Percentiles rank a stretch among this genome's conserved stretches.
These are phyloP conservation scores for Pholiota microspora DNA, from an alignment of 768 basidiomycete genomes.

Conservation along the genomic window DNA sequence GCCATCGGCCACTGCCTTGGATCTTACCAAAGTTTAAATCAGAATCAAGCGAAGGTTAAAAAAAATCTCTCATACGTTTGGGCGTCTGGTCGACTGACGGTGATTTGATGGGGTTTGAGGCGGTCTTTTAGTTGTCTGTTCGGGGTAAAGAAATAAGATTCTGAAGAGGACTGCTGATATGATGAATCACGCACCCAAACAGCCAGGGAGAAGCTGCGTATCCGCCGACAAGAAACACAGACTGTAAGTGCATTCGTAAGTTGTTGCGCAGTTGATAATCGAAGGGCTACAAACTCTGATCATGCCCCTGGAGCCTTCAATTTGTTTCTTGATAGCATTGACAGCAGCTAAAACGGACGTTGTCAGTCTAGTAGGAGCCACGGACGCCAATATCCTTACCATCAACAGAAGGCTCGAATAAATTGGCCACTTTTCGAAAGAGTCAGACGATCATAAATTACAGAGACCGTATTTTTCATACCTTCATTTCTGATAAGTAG, in stretches of 20 bases:
- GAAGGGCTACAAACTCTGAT: slow-evolving; percentile 49
- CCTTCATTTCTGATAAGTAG: slow-evolving; percentile 28
- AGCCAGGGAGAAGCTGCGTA: slow-evolving; percentile 84
- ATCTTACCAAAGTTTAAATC: slow-evolving; percentile 36
- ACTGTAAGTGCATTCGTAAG: slow-evolving; percentile 34
- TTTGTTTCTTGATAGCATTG: slow-evolving; percentile 65
- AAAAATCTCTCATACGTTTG: slow-evolving; percentile 55
- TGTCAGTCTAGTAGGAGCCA: not conserved
- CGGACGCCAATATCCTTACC: slow-evolving; percentile 24
- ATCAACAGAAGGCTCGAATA: slow-evolving; percentile 79
- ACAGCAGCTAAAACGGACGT: slow-evolving; percentile 49
- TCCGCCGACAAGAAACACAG: slow-evolving; percentile 82
- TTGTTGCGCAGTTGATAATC: not conserved
- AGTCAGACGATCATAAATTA: not conserved
- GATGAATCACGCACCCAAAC: slow-evolving; percentile 38
- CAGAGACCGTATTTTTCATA: slow-evolving; percentile 11
- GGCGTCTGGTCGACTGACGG: slow-evolving; percentile 73
- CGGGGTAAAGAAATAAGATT: not conserved
- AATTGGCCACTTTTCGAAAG: slow-evolving; percentile 50
- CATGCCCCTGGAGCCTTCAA: slow-evolving; percentile 63
- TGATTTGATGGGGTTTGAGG: slow-evolving; percentile 51
- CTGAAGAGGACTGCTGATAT: not conserved
- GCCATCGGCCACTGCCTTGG: slow-evolving; percentile 84
- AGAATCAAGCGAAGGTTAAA: not conserved
- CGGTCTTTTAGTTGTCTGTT: slow-evolving; percentile 66